Conservation (phyloP, 768 basidiomycete species). For the Suillus sp. region DNA sequence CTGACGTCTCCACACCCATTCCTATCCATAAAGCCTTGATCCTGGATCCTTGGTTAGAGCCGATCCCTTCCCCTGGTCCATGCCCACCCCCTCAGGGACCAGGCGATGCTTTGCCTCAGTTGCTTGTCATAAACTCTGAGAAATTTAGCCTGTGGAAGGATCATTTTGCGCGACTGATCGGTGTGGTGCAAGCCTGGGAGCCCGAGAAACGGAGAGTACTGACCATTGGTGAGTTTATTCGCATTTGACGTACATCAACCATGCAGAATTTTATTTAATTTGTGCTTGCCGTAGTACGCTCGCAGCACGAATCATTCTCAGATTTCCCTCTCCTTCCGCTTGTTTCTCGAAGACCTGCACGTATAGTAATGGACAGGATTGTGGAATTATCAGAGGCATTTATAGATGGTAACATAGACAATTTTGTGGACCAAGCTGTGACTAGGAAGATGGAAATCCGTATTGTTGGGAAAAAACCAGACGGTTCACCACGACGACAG, state of each 20-base stretch:
- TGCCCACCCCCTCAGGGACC: constrained; percentile 21
- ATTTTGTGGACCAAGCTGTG: background rate
- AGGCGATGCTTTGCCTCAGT: constrained; percentile 32
- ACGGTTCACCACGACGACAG: constrained; percentile 28
- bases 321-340: constrained; percentile 30
- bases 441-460: constrained; percentile 26
- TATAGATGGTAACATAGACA: constrained; percentile 20
- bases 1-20: constrained; percentile 41
- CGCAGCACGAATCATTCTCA: constrained; percentile 32
- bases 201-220: constrained; percentile 44
- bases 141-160: constrained; percentile 77
- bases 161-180: constrained; percentile 63
- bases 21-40: constrained; percentile 61
- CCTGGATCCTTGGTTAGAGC: constrained; percentile 87
- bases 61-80: constrained; percentile 61
- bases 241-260: background rate
- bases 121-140: constrained; percentile 77
- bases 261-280: background rate
- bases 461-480: constrained; percentile 25
- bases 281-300: constrained; percentile 21
- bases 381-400: constrained; percentile 24
- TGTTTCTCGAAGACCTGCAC: constrained; percentile 22
- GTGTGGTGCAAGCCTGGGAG: constrained; percentile 58
- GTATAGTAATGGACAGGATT: constrained; percentile 26
- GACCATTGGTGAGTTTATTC: constrained; percentile 47